A percentile compares a stretch with the other conserved stretches of the same genome.
Evolutionary conservation across 2,329 filamentous ascomycete species (phyloP).

Genomic region (Trichoderma atroviride): DNA sequence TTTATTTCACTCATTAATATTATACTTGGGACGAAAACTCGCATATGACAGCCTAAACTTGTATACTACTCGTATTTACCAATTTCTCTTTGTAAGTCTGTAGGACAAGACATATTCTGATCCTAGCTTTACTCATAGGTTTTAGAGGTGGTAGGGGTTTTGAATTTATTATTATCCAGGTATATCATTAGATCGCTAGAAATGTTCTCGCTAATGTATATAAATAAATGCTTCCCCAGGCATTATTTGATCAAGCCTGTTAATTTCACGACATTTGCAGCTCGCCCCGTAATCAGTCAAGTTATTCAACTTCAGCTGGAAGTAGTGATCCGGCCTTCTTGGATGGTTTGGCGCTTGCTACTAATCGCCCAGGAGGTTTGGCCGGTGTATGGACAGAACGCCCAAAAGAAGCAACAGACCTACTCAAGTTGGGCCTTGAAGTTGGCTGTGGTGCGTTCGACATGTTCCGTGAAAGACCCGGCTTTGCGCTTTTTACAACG

Average conservation of each 20-base stretch:
- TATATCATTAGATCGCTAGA: not conserved
- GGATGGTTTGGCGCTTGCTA: not conserved
- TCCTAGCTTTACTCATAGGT: not conserved
- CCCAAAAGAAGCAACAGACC: not conserved
- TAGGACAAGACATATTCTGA: not conserved
- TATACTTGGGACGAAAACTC: not conserved
- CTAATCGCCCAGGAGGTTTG: not conserved
- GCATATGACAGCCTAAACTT: not conserved
- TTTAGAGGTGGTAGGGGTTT: not conserved
- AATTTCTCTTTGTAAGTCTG: not conserved
- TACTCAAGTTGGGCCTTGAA: slow-evolving; percentile 5
- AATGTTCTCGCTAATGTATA: not conserved
- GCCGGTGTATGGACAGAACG: not conserved
- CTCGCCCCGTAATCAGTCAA: not conserved
- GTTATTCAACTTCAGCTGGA: not conserved
- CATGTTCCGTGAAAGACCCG: not conserved
- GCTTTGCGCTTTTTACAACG: not conserved
- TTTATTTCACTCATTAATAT: not conserved
- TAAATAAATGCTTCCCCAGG: not conserved
- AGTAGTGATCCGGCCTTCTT: not conserved
- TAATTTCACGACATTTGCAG: not conserved
- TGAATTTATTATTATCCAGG: not conserved
- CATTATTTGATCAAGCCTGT: not conserved
- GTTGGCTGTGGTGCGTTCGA: not conserved
- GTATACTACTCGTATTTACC: not conserved